These are phyloP conservation scores for Hypoxylon rubiginosum DNA, from an alignment of 2,329 filamentous ascomycete species.

Conservation along the genomic window DNA sequence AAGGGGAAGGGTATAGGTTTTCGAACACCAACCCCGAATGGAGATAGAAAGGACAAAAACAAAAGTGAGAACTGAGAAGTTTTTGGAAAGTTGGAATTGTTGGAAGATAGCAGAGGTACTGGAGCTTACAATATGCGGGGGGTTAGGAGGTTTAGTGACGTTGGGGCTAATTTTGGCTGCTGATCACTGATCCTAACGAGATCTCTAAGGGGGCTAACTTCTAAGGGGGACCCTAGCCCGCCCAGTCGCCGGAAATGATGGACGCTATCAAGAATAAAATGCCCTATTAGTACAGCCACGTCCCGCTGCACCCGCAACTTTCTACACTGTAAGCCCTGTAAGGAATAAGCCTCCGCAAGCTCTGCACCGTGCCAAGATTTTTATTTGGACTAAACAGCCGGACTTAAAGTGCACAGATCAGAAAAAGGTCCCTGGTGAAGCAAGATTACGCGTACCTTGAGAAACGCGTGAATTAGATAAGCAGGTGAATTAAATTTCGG, in stretches of 20 bases:
- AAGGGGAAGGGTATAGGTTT: conserved; percentile 7
- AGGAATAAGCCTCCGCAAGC: background rate
- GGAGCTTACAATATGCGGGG: conserved; percentile 32
- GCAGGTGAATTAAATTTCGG: background rate
- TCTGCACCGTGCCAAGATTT: background rate
- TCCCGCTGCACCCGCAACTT: background rate
- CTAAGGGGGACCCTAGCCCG: conserved; percentile 24
- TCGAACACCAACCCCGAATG: conserved; percentile 10
- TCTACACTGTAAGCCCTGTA: background rate
- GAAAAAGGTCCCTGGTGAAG: background rate
- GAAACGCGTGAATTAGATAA: background rate
- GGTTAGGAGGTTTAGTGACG: conserved; percentile 38
- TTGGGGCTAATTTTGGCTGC: conserved; percentile 34
- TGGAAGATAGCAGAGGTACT: conserved; percentile 16
- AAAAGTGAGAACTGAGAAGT: conserved; percentile 26
- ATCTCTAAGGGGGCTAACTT: conserved; percentile 1
- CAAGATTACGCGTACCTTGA: background rate
- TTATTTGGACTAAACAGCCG: background rate
- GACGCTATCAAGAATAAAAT: background rate
- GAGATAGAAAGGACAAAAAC: conserved; percentile 10
- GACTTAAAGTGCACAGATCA: background rate
- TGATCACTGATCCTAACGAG: conserved; percentile 11
- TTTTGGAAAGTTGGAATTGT: conserved; percentile 21
- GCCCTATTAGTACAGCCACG: background rate
- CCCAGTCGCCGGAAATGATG: background rate